A percentile compares a stretch with the other conserved stretches of the same genome.
phyloP scores from a whole-genome alignment of 257 asterid genomes.

The Scutellaria barbata region DNA sequence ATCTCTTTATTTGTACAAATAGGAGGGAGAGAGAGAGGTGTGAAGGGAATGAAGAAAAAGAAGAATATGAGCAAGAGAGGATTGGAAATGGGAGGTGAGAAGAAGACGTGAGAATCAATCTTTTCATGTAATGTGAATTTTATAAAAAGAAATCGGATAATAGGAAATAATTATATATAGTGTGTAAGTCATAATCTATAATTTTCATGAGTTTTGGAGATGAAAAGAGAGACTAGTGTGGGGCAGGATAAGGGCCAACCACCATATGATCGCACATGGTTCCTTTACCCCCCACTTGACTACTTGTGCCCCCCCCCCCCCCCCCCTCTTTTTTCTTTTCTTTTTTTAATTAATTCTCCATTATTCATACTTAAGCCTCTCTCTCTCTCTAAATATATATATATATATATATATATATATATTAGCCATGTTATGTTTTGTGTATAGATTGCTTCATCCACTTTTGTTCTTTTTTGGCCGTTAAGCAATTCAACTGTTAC shows the following conservation, averaged over 20 bases:
- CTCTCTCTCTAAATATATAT: background rate
- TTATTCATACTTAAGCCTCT: conserved; percentile 18
- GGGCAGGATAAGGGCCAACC: conserved; percentile 77
- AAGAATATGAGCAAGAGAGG: conserved; percentile 43
- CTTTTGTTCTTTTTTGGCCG: conserved; percentile 33
- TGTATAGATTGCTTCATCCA: conserved; percentile 6
- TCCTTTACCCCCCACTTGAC: conserved; percentile 65
- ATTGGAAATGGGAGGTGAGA: conserved; percentile 71
- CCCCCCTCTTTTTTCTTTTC: conserved; percentile 26
- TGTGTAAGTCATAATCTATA: no score
- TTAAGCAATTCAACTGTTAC: conserved; percentile 25
- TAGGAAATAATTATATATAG: no score
- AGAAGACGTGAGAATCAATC: conserved; percentile 62
- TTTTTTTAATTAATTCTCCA: conserved; percentile 15
- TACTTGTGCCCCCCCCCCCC: conserved; percentile 52
- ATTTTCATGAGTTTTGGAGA: conserved; percentile 44
- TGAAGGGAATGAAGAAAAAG: conserved; percentile 51
- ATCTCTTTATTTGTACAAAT: conserved; percentile 49
- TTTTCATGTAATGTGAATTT: no score
- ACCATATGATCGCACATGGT: conserved; percentile 98
- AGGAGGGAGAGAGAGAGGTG: conserved; percentile 38
- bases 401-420: background rate
- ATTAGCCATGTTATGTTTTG: conserved; percentile 21
- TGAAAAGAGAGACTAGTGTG: conserved; percentile 55
- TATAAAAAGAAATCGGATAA: no score